Base-by-base conservation (phyloP, 1,284 basidiomycete genomes). In the Athelia sp. region DNA sequence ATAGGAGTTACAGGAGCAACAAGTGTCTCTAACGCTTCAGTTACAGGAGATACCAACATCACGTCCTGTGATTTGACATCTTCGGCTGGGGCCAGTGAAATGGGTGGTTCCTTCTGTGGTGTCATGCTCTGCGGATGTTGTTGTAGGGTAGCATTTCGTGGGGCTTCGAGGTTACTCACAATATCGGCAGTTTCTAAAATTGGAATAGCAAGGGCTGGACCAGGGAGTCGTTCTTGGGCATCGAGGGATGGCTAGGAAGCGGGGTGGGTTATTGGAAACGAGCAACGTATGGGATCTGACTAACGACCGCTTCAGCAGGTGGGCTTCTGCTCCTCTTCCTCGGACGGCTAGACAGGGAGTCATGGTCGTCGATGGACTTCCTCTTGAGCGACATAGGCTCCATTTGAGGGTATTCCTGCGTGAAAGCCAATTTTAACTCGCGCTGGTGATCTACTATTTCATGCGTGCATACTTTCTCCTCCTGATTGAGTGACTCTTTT, bases 281-380 rank as follows among this genome's bases (percentile, higher is more conserved):
- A 13, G 13, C 6, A 13, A 13, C 6, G 26, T 13, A 29, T 29
- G 26, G 26, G 26, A 29, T 29, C 26, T 29, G 26, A 29, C 26
- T 29, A 29, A 29, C 26, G 13, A 14, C 14, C 15, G n/a, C 11
- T 18, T 44, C n/a, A 46, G 19, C 21, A 45, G 35, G 32, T 17
- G 3, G 45, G 48, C 49, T 54, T 66, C 53, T 22, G 57, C 53
- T 51, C 64, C 54, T 44, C 36, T 40, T 40, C 15, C 36, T 40
- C 4, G 36, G 36, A 17, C 36, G 36, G 36, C 8, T n/a, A 40
- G 36, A n/a, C 15, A 21, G 19, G 9, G 36, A 55, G 42, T 71
- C 63, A 9, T 66, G 59, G 18, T 72, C 67, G 32, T 63, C 62
- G 15, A 57, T 43, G 22, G 70, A 65, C 54, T 74, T 74, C 35